Conservation (phyloP, 768 basidiomycete species). For the Lactifluus rugatus region DNA sequence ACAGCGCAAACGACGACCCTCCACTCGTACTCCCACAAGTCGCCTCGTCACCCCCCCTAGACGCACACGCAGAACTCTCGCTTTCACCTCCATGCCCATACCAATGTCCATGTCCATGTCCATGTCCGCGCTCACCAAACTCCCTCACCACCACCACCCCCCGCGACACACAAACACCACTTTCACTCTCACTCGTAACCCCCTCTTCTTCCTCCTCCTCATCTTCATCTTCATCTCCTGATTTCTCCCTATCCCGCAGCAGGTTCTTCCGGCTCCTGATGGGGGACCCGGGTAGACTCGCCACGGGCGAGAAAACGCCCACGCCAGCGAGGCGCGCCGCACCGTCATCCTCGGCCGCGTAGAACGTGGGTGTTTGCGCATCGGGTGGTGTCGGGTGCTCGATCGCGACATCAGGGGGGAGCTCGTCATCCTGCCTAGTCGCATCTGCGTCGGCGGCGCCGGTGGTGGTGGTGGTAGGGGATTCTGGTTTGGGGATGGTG, state of each 20-base stretch:
- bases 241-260: neutral
- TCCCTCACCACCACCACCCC: neutral
- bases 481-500: too few relatives aligned
- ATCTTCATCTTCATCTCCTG: neutral
- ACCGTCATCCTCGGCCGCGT: slow-evolving; percentile 8
- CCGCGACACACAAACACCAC: neutral
- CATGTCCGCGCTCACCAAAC: neutral
- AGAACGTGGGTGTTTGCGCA: slow-evolving; percentile 1
- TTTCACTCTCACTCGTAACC: neutral
- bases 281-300: slow-evolving; percentile 59
- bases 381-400: neutral
- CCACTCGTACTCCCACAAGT: slow-evolving; percentile 13
- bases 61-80: neutral
- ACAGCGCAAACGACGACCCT: slow-evolving; percentile 29
- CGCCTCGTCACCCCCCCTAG: neutral
- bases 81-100: neutral
- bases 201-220: neutral
- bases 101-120: neutral
- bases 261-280: slow-evolving; percentile 25
- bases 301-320: slow-evolving; percentile 63
- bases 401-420: neutral
- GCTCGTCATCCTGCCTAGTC: neutral
- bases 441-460: slow-evolving; percentile 3
- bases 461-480: neutral
- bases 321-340: slow-evolving; percentile 45